Percentiles rank a stretch among this genome's conserved stretches.
These are phyloP conservation scores for Asterochloris erici DNA, from an alignment of 139 green algal genomes.

Conservation along the genomic window DNA sequence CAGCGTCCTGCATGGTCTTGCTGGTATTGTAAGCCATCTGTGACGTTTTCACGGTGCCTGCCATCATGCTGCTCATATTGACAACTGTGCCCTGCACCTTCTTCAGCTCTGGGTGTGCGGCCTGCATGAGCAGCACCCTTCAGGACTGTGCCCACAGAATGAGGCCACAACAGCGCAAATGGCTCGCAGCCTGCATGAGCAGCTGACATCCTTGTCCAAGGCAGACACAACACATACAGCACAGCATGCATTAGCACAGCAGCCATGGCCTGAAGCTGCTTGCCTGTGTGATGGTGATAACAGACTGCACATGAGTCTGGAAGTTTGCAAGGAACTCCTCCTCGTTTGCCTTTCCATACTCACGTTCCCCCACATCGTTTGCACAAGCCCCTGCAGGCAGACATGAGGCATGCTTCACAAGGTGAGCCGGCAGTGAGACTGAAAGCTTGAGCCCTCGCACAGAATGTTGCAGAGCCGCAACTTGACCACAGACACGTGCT, in stretches of 20 bases:
- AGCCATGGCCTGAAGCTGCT: neutral
- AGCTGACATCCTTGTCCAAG: no score
- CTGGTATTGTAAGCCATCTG: constrained; percentile 16
- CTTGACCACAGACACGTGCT: neutral
- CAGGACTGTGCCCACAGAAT: no score
- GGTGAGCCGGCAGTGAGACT: neutral
- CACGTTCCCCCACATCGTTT: neutral
- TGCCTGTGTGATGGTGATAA: constrained; percentile 10
- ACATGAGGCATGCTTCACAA: neutral
- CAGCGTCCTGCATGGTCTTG: constrained; percentile 14
- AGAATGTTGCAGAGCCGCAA: neutral
- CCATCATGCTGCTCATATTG: constrained; percentile 18
- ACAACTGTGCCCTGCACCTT: constrained; percentile 11
- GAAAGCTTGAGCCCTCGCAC: neutral
- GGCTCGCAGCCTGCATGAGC: no score
- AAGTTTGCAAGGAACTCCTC: constrained; percentile 13
- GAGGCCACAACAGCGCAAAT: no score
- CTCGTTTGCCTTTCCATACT: constrained; percentile 15
- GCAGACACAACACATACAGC: neutral
- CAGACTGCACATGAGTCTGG: constrained; percentile 7
- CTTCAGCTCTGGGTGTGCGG: constrained; percentile 3
- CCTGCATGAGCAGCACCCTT: neutral
- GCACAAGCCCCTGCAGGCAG: constrained; percentile 5
- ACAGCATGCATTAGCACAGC: neutral
- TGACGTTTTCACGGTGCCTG: constrained; percentile 3